Evolutionary conservation across 2,329 filamentous ascomycete genomes (phyloP).

Genomic region (Cercospora zeae-maydis): DNA sequence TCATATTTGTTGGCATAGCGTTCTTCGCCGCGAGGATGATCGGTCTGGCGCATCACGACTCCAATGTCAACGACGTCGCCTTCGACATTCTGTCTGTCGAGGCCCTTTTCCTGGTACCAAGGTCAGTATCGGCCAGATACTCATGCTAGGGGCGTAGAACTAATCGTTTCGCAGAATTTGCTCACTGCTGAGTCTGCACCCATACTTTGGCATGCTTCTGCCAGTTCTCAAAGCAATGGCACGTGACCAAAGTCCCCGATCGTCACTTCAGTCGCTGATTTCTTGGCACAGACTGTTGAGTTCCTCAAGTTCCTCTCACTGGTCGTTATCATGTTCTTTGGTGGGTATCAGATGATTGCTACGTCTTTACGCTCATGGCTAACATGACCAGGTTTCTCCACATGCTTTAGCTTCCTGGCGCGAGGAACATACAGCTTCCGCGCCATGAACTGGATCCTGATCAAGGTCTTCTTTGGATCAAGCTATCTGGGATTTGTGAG

Average conservation of each 20-base stretch:
- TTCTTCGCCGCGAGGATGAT: constrained; percentile 68
- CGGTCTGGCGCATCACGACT: constrained; percentile 60
- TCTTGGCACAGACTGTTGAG: constrained; percentile 62
- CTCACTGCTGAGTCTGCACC: constrained; percentile 79
- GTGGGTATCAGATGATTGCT: constrained; percentile 37
- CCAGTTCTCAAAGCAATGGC: constrained; percentile 91
- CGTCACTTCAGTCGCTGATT: not conserved
- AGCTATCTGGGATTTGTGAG: constrained; percentile 69
- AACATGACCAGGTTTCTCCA: constrained; percentile 64
- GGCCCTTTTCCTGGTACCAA: constrained; percentile 82
- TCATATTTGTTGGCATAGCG: constrained; percentile 39
- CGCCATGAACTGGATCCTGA: constrained; percentile 61
- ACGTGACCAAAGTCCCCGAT: constrained; percentile 14
- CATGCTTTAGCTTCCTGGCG: constrained; percentile 77
- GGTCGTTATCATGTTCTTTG: constrained; percentile 77
- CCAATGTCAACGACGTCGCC: constrained; percentile 66
- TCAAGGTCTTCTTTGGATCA: constrained; percentile 72
- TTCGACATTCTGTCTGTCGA: constrained; percentile 90
- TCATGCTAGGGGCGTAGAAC: not conserved
- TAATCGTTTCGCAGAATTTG: constrained; percentile 58
- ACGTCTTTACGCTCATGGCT: not conserved
- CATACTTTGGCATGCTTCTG: constrained; percentile 86
- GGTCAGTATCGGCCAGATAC: constrained; percentile 37
- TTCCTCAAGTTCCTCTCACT: constrained; percentile 79
- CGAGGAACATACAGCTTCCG: constrained; percentile 62